A percentile compares a stretch with the other conserved stretches of the same genome.
phyloP scores from a whole-genome alignment of 225 moss, liverwort and hornwort genomes.

The Asterella californica region DNA sequence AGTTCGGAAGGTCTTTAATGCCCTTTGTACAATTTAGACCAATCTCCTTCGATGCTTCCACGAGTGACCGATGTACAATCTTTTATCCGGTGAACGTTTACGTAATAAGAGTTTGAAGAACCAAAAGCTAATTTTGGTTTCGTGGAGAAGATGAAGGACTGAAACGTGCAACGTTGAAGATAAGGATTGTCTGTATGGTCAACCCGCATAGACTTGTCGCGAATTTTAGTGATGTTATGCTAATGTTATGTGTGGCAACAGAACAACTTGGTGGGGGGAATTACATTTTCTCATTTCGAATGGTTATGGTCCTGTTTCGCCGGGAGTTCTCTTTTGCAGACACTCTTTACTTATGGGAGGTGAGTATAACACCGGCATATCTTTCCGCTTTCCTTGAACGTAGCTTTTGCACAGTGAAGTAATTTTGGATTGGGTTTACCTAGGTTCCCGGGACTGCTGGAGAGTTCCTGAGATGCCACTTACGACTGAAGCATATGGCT shows the following conservation, averaged over 20 bases:
- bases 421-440: not conserved
- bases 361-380: constrained; percentile 23
- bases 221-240: no score
- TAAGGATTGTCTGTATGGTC: no score
- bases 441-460: not conserved
- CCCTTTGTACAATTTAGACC: not conserved
- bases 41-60: not conserved
- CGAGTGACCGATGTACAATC: not conserved
- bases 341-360: constrained; percentile 99
- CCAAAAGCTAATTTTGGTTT: not conserved
- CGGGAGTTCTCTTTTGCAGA: constrained; percentile 96
- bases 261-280: constrained; percentile 89
- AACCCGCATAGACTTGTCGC: no score
- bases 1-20: not conserved
- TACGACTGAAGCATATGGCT: not conserved
- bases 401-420: not conserved
- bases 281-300: constrained; percentile 91
- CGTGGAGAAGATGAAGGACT: not conserved
- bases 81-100: no score
- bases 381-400: not conserved
- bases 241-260: constrained; percentile 15
- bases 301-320: constrained; percentile 97
- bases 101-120: not conserved
- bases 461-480: not conserved
- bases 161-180: not conserved